Percentiles rank a stretch among this genome's conserved stretches.
Evolutionary conservation across 768 basidiomycete species (phyloP).

Genomic region (Tricholoma sp.): DNA sequence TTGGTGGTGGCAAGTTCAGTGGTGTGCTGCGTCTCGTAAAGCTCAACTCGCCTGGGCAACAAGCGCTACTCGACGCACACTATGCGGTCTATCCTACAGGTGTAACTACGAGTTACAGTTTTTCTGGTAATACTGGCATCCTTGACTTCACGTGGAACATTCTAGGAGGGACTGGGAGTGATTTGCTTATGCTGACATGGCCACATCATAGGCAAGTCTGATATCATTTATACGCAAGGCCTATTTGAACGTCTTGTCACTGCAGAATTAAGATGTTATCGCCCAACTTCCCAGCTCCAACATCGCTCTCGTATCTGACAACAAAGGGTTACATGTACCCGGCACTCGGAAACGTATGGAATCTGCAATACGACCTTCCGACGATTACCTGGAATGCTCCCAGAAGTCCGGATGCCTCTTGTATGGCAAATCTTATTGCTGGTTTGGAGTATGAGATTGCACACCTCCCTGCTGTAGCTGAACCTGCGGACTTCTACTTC

Average conservation of each 20-base stretch:
- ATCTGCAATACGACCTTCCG: conserved; percentile 23
- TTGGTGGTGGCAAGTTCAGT: conserved; percentile 17
- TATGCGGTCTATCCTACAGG: conserved; percentile 26
- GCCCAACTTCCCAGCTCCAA: conserved; percentile 20
- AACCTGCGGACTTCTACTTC: conserved; percentile 32
- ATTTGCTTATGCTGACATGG: conserved; percentile 29
- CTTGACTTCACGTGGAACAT: conserved; percentile 28
- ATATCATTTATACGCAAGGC: not conserved
- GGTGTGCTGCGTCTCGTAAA: conserved; percentile 27
- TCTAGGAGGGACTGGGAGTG: conserved; percentile 18
- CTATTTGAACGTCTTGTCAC: not conserved
- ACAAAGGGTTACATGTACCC: conserved; percentile 32
- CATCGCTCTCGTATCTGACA: conserved; percentile 24
- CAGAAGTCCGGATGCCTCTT: conserved; percentile 25
- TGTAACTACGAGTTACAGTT: conserved; percentile 23
- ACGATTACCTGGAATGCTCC: conserved; percentile 29
- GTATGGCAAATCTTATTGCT: conserved; percentile 21
- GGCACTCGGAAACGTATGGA: conserved; percentile 26
- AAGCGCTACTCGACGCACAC: conserved; percentile 23
- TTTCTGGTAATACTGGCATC: conserved; percentile 22
- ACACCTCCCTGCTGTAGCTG: conserved; percentile 40
- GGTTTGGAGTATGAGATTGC: conserved; percentile 42
- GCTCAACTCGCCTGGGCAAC: conserved; percentile 20
- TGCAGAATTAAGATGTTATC: conserved; percentile 16
- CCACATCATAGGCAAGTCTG: conserved; percentile 27